These are phyloP conservation scores for Thalassiosira hispida DNA, from an alignment of 352 stramenopile species.

Conservation along the genomic window DNA sequence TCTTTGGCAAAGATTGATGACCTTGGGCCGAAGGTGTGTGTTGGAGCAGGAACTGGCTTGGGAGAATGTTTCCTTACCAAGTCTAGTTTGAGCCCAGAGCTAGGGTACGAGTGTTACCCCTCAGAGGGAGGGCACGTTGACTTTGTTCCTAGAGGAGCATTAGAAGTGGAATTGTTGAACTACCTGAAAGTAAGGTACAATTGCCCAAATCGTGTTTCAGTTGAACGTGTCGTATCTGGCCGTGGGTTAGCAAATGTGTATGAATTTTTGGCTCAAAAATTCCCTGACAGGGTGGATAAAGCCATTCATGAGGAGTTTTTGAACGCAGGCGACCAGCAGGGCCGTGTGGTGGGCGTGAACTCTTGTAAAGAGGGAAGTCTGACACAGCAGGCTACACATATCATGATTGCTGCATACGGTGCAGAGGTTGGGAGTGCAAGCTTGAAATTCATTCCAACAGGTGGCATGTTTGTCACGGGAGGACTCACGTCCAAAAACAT, in stretches of 20 bases:
- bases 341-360: slow-evolving; percentile 80
- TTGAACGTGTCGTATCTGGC: slow-evolving; percentile 95
- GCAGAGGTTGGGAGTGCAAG: slow-evolving; percentile 91
- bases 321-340: slow-evolving; percentile 89
- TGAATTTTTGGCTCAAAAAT: slow-evolving; percentile 94
- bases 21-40: slow-evolving; percentile 92
- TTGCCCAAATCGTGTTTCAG: slow-evolving; percentile 89
- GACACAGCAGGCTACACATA: slow-evolving; percentile 90
- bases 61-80: slow-evolving; percentile 96
- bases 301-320: slow-evolving; percentile 73
- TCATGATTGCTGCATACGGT: slow-evolving; percentile 94
- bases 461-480: slow-evolving; percentile 96
- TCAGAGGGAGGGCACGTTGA: slow-evolving; percentile 91
- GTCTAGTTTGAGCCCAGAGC: slow-evolving; percentile 61
- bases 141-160: slow-evolving; percentile 87
- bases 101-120: slow-evolving; percentile 46
- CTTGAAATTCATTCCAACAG: slow-evolving; percentile 95
- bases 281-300: slow-evolving; percentile 69
- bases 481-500: slow-evolving; percentile 97
- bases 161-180: slow-evolving; percentile 79
- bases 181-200: slow-evolving; percentile 86
- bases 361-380: slow-evolving; percentile 69
- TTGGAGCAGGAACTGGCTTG: slow-evolving; percentile 95
- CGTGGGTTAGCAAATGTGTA: slow-evolving; percentile 95
- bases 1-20: slow-evolving; percentile 64